These are phyloP conservation scores for Blastocystis sp. DNA, from an alignment of 352 stramenopile species.

Conservation along the genomic window DNA sequence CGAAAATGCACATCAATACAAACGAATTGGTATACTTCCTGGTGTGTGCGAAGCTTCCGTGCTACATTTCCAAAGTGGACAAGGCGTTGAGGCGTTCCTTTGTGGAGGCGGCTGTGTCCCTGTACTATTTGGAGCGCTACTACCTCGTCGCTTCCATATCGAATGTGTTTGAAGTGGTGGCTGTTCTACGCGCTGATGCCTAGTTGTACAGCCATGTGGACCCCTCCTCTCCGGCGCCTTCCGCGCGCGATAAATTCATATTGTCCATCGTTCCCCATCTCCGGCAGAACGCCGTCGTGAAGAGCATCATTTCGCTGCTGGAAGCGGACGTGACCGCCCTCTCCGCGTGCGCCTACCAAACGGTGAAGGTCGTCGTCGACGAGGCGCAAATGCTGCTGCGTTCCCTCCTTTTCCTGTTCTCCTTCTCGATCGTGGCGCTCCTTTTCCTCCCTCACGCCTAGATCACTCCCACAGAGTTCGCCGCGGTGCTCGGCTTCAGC, in stretches of 20 bases:
- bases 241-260: background rate
- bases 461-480: constrained; percentile 7
- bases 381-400: constrained; percentile 8
- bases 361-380: background rate
- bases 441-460: background rate
- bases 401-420: constrained; percentile 48
- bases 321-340: background rate
- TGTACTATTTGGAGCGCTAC: constrained; percentile 56
- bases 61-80: constrained; percentile 34
- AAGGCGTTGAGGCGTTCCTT: constrained; percentile 63
- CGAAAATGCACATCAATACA: background rate
- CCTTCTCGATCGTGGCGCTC: background rate
- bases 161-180: constrained; percentile 25
- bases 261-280: background rate
- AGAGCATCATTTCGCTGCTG: background rate
- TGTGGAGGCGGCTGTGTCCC: constrained; percentile 37
- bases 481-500: background rate
- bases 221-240: background rate
- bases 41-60: constrained; percentile 45
- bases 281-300: background rate
- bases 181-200: background rate
- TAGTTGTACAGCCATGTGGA: constrained; percentile 16
- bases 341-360: background rate
- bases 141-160: constrained; percentile 21
- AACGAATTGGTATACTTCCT: constrained; percentile 55